phyloP scores from a whole-genome alignment of 169 alveolate genomes.

The Plasmodium blacklocki region DNA sequence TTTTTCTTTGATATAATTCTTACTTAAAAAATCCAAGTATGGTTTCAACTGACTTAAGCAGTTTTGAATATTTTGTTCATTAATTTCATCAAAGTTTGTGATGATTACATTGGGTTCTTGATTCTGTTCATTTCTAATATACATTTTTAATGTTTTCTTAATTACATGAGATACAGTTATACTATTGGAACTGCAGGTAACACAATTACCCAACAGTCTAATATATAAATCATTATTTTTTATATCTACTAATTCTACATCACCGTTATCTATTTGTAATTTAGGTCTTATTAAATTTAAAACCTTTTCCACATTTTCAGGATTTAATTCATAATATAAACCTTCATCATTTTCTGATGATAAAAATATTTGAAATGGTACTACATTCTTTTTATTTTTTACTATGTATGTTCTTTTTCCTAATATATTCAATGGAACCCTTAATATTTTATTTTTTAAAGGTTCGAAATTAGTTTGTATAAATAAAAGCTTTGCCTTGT shows the following conservation, averaged over 20 bases:
- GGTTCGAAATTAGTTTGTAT: conserved; percentile 16
- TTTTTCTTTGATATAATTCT: neutral
- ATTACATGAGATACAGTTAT: conserved; percentile 83
- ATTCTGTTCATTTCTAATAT: conserved; percentile 73
- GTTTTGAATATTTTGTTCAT: conserved; percentile 67
- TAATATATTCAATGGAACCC: conserved; percentile 4
- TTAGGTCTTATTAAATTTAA: conserved; percentile 85
- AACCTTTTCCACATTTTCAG: conserved; percentile 82
- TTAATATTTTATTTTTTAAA: conserved; percentile 11
- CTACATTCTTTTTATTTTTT: conserved; percentile 22
- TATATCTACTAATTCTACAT: conserved; percentile 79
- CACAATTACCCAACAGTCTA: conserved; percentile 82
- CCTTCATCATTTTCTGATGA: conserved; percentile 46
- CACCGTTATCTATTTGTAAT: conserved; percentile 84
- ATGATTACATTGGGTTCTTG: conserved; percentile 81
- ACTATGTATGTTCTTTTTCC: conserved; percentile 31
- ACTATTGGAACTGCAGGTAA: conserved; percentile 82
- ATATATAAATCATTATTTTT: conserved; percentile 74
- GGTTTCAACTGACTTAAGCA: conserved; percentile 60
- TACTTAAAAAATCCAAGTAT: conserved; percentile 73
- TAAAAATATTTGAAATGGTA: conserved; percentile 13
- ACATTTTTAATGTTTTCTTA: conserved; percentile 80
- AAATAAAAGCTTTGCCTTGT: conserved; percentile 22
- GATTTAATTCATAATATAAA: conserved; percentile 70
- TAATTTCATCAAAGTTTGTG: conserved; percentile 77